A percentile compares a stretch with the other conserved stretches of the same genome.
Evolutionary conservation across 805 yeast species (phyloP).

Genomic region (Metschnikowia continentalis): DNA sequence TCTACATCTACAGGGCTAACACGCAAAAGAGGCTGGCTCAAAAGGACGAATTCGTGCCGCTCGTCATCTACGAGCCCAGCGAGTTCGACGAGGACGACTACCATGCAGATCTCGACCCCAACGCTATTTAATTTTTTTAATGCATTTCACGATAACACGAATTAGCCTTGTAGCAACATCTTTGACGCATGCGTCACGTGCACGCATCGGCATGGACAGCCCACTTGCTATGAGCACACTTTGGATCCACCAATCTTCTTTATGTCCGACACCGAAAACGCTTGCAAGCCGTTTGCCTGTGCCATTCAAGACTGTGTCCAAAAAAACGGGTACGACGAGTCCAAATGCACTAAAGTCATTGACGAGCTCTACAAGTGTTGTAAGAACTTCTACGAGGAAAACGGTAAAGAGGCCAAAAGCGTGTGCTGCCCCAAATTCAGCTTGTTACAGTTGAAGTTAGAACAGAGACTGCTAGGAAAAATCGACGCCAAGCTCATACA

Average conservation of each 20-base stretch:
- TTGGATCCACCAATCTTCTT: background rate
- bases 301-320: slow-evolving; percentile 77
- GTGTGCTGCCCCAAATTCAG: slow-evolving; percentile 77
- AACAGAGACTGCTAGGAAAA: slow-evolving; percentile 54
- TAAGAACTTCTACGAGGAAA: slow-evolving; percentile 52
- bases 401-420: slow-evolving; percentile 58
- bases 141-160: background rate
- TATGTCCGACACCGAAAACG: slow-evolving; percentile 23
- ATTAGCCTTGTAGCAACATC: background rate
- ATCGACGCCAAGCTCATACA: slow-evolving; percentile 53
- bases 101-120: slow-evolving; percentile 49
- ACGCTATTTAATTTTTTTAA: slow-evolving; percentile 9
- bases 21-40: slow-evolving; percentile 20
- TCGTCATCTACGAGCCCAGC: slow-evolving; percentile 42
- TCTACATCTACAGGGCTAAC: slow-evolving; percentile 44
- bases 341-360: slow-evolving; percentile 65
- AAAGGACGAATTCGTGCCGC: slow-evolving; percentile 38
- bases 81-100: slow-evolving; percentile 53
- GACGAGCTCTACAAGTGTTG: slow-evolving; percentile 77
- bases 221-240: slow-evolving; percentile 1
- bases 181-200: slow-evolving; percentile 4
- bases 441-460: slow-evolving; percentile 56
- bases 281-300: slow-evolving; percentile 80
- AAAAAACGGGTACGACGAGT: slow-evolving; percentile 60
- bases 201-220: background rate